phyloP scores from a whole-genome alignment of 2,329 filamentous ascomycete species.

The Botrytis aclada region DNA sequence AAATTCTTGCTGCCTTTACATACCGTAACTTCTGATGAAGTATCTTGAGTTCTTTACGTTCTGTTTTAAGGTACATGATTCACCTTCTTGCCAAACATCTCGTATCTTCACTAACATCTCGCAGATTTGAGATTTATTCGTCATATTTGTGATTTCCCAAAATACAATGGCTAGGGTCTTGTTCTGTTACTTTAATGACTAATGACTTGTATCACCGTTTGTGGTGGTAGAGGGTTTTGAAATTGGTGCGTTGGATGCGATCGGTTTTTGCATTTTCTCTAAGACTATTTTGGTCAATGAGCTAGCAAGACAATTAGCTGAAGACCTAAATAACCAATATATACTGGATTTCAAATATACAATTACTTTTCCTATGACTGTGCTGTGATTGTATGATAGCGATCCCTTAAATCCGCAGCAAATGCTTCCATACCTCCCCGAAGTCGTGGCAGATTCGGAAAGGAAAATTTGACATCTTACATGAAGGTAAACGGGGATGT shows the following conservation, averaged over 20 bases:
- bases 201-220: not conserved
- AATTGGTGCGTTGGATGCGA: constrained; percentile 3
- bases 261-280: not conserved
- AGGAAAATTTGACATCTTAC: not conserved
- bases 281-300: not conserved
- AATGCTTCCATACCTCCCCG: not conserved
- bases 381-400: not conserved
- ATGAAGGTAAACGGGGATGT: not conserved
- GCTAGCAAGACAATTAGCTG: not conserved
- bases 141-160: not conserved
- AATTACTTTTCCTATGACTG: not conserved
- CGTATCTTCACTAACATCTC: not conserved
- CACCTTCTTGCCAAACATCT: not conserved
- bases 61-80: not conserved
- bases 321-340: not conserved
- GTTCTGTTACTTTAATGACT: not conserved
- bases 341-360: not conserved
- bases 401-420: not conserved
- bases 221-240: not conserved
- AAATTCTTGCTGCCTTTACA: not conserved
- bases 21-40: not conserved
- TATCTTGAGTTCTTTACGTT: not conserved
- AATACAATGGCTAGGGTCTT: not conserved
- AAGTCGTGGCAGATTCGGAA: not conserved
- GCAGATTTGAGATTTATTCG: not conserved